Evolutionary conservation across 176 grass and related monocot species (phyloP).

Genomic region (Avena eriantha): DNA sequence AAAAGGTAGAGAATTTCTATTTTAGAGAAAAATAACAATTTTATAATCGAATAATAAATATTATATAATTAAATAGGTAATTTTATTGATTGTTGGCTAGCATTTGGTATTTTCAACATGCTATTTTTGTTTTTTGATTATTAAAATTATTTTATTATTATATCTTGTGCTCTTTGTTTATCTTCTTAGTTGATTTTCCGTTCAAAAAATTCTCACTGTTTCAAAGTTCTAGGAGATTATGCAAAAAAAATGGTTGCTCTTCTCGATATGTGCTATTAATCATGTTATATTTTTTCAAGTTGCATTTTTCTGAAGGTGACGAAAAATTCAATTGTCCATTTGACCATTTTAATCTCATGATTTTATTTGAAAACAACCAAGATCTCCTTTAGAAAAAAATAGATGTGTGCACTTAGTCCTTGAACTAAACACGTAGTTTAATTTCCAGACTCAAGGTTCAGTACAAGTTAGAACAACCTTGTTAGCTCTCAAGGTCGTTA

Average conservation of each 20-base stretch:
- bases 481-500: background rate
- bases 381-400: no score
- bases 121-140: background rate
- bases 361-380: no score
- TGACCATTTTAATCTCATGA: no score
- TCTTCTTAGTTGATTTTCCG: background rate
- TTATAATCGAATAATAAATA: background rate
- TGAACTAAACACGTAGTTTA: background rate
- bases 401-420: no score
- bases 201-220: background rate
- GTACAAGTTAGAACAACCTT: background rate
- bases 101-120: background rate
- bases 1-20: background rate
- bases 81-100: background rate
- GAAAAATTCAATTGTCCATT: no score
- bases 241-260: no score
- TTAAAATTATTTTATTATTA: background rate
- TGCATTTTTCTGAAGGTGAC: no score
- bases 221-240: no score
- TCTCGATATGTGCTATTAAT: no score
- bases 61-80: background rate
- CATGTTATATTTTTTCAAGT: no score
- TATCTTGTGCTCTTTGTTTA: background rate
- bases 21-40: no score
- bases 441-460: background rate